Conservation (phyloP, 164 flowering plant genomes). For the Malania oleifera region DNA sequence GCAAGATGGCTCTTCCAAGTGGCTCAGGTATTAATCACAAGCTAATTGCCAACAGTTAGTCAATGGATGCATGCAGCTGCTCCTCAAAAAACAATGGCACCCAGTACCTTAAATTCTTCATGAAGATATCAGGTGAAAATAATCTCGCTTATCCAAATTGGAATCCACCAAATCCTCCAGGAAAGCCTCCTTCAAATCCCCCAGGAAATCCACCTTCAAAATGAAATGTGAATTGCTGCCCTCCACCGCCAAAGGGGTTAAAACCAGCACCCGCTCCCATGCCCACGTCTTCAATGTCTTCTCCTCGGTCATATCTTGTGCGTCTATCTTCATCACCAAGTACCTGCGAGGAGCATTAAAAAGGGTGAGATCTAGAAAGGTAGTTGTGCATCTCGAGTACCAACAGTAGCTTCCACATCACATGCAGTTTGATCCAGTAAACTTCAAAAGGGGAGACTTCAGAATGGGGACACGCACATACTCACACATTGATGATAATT, state of each 20-base stretch:
- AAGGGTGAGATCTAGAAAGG: not conserved
- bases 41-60: conserved; percentile 20
- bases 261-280: conserved; percentile 52
- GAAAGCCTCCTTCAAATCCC: conserved; percentile 23
- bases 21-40: conserved; percentile 9
- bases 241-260: conserved; percentile 78
- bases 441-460: not conserved
- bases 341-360: conserved; percentile 33
- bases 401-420: not conserved
- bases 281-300: conserved; percentile 81
- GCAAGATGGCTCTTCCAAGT: conserved; percentile 12
- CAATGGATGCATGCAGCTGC: not conserved
- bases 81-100: not conserved
- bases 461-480: not conserved
- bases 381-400: too few relatives aligned
- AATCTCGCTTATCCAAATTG: conserved; percentile 32
- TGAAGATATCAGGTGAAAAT: not conserved
- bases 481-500: not conserved
- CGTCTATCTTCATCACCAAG: conserved; percentile 92
- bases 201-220: conserved; percentile 80
- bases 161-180: conserved; percentile 57
- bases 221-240: conserved; percentile 74
- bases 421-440: not conserved
- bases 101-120: not conserved
- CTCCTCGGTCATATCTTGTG: conserved; percentile 82